These are phyloP conservation scores for Toxicodendron radicans DNA, from an alignment of 345 rosid species.

Conservation along the genomic window DNA sequence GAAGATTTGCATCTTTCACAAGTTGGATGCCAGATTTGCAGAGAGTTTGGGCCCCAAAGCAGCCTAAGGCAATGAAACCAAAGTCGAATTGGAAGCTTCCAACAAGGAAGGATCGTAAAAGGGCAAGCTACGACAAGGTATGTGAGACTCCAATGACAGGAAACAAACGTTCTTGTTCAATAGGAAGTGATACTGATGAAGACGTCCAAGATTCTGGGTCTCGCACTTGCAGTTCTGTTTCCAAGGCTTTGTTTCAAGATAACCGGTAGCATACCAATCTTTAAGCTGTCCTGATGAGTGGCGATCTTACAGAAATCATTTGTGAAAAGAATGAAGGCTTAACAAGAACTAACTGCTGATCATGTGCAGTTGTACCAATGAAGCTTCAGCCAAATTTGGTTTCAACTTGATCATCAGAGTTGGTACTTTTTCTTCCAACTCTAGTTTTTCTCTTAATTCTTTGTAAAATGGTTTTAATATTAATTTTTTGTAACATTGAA, in stretches of 20 bases:
- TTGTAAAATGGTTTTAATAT: slow-evolving; percentile 5
- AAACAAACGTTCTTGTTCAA: slow-evolving; percentile 36
- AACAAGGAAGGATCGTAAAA: slow-evolving; percentile 49
- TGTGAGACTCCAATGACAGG: slow-evolving; percentile 78
- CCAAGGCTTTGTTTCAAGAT: slow-evolving; percentile 81
- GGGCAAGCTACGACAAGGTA: slow-evolving; percentile 55
- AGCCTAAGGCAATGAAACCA: slow-evolving; percentile 30
- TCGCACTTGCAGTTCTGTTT: slow-evolving; percentile 42
- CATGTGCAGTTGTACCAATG: not conserved
- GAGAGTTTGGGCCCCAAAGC: slow-evolving; percentile 94
- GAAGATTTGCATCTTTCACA: slow-evolving; percentile 73
- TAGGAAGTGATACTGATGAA: slow-evolving; percentile 27
- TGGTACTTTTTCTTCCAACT: not conserved
- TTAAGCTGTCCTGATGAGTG: not conserved
- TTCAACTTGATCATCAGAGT: not conserved
- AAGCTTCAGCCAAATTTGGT: not conserved
- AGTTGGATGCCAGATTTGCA: slow-evolving; percentile 87
- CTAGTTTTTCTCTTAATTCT: not conserved
- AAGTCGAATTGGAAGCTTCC: slow-evolving; percentile 43
- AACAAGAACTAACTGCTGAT: not conserved
- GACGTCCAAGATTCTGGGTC: slow-evolving; percentile 33
- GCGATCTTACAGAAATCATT: not conserved
- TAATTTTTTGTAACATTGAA: not conserved
- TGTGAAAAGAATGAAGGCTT: not conserved
- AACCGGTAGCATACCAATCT: slow-evolving; percentile 15